phyloP scores from a whole-genome alignment of 306 rosid genomes.

The Erythrophleum fordii region DNA sequence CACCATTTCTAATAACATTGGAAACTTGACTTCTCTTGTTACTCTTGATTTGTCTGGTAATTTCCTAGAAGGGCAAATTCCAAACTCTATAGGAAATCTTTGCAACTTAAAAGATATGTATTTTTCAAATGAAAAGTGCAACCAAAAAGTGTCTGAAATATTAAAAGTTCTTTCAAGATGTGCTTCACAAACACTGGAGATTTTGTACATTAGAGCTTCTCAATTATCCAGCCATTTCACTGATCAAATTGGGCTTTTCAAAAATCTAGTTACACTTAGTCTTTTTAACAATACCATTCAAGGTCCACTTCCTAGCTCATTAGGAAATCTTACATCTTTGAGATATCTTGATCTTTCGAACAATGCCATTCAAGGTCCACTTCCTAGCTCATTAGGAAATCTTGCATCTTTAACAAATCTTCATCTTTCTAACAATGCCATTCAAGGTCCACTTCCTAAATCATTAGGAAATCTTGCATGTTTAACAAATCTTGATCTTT shows the following conservation, averaged over 20 bases:
- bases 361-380: background rate
- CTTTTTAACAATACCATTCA: background rate
- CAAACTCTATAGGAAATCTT: slow-evolving; percentile 9
- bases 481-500: too few relatives aligned
- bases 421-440: background rate
- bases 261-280: background rate
- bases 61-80: background rate
- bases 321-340: background rate
- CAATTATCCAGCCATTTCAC: slow-evolving; percentile 23
- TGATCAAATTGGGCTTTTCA: background rate
- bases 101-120: slow-evolving; percentile 12
- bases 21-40: slow-evolving; percentile 30
- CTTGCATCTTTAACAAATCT: background rate
- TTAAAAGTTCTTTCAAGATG: slow-evolving; percentile 8
- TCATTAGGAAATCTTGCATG: too few relatives aligned
- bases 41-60: background rate
- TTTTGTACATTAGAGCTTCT: rapidly evolving
- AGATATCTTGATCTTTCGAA: background rate
- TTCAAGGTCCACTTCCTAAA: too few relatives aligned
- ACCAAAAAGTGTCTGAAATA: background rate
- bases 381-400: too few relatives aligned
- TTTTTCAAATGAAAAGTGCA: background rate
- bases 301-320: background rate
- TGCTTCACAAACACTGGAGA: background rate
- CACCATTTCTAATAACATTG: background rate